These are phyloP conservation scores for Coemansia sp. DNA, from an alignment of 371 early-diverging fungal genomes.

Conservation along the genomic window DNA sequence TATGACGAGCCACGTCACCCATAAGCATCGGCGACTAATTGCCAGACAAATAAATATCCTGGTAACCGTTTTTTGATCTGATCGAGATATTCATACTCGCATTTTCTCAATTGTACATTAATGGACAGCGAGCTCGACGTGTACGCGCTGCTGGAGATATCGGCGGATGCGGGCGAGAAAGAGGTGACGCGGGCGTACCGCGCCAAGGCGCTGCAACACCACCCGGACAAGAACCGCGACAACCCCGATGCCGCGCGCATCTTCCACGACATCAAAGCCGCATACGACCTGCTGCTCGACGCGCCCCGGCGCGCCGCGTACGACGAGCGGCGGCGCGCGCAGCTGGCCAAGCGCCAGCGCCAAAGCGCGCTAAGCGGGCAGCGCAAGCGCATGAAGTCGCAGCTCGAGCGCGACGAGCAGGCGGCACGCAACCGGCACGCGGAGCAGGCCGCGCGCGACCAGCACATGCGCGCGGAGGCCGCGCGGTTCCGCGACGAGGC, in stretches of 20 bases:
- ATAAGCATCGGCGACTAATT: too few species aligned
- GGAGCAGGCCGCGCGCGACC: slow-evolving; percentile 9
- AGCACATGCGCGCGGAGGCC: slow-evolving; percentile 29
- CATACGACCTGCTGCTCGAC: slow-evolving; percentile 48
- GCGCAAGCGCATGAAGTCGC: slow-evolving; percentile 49
- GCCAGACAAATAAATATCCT: too few species aligned
- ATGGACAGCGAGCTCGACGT: slow-evolving; percentile 47
- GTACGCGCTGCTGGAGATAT: slow-evolving; percentile 72
- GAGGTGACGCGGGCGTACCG: slow-evolving; percentile 88
- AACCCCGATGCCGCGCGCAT: slow-evolving; percentile 29
- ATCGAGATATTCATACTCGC: too few species aligned
- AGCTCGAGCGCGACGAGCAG: slow-evolving; percentile 46
- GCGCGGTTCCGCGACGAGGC: slow-evolving; percentile 41
- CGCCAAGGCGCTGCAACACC: slow-evolving; percentile 72
- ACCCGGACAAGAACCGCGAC: slow-evolving; percentile 72
- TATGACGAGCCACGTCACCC: too few species aligned
- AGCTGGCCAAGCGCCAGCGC: slow-evolving; percentile 37
- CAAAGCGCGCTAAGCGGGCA: slow-evolving; percentile 28
- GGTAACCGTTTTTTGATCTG: too few species aligned
- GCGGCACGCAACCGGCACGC: slow-evolving; percentile 16
- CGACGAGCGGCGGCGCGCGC: slow-evolving; percentile 34
- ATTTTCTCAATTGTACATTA: too few species aligned
- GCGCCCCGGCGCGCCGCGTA: slow-evolving; percentile 24
- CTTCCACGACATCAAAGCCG: slow-evolving; percentile 45
- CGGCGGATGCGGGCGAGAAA: slow-evolving; percentile 58